Conservation (phyloP, 139 green algal genomes). For the Volvox africanus region DNA sequence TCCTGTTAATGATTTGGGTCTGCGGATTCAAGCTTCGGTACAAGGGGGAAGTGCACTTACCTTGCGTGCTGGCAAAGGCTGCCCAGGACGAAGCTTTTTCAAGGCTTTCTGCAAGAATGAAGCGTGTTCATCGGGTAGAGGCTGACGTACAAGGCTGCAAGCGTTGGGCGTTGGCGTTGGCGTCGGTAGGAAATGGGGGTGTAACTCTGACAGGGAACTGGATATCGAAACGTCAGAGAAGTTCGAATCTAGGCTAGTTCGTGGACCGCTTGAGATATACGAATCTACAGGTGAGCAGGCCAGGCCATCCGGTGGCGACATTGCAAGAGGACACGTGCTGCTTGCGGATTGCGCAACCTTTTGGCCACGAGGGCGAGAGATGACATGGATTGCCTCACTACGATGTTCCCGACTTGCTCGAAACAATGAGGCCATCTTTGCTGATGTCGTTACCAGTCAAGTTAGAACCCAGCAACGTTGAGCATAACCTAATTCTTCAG, state of each 20-base stretch:
- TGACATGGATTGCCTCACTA: not conserved
- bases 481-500: not conserved
- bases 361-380: not conserved
- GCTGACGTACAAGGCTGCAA: conserved; percentile 10
- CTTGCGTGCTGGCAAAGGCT: conserved; percentile 22
- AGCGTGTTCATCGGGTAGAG: not conserved
- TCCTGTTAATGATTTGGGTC: not conserved
- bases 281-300: conserved; percentile 20
- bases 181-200: not conserved
- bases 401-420: not conserved
- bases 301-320: not conserved
- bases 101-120: not conserved
- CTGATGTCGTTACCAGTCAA: not conserved
- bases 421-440: conserved; percentile 11
- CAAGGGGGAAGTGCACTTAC: not conserved
- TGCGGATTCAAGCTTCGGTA: not conserved
- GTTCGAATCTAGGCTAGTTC: conserved; percentile 1
- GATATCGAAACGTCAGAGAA: not conserved
- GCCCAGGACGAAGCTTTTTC: conserved; percentile 8
- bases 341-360: not conserved
- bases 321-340: not conserved
- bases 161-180: not conserved
- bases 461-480: not conserved
- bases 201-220: not conserved
- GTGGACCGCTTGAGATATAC: not conserved